Base-by-base conservation (phyloP, 768 basidiomycete genomes). In the Pisolithus marmoratus region DNA sequence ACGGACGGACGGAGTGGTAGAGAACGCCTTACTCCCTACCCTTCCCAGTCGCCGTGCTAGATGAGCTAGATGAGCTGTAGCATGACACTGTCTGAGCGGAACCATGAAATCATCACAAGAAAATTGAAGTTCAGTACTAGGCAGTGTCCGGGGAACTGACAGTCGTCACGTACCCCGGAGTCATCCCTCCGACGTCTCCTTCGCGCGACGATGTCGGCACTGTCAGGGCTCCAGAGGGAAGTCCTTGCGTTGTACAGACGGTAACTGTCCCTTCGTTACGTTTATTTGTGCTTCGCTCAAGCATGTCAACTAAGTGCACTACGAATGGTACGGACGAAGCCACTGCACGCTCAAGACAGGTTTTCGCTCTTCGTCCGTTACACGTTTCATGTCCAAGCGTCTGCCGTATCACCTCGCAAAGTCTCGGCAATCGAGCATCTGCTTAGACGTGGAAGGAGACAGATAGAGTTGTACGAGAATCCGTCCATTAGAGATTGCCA, bases 381-480 rank as follows among this genome's bases (percentile, higher is more conserved):
- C 64, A 78, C 73, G 12, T 92, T 93, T 67, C 85, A 72, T 62
- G 72, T 72, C 6, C 84, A 85, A 59, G 84, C 86, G 5, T 60
- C 73, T 5, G 71, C 71, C 1, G 73, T 89, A 23, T 79, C 85
- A 4, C 77, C 84, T 5, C 80, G 86, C 11, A 79, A 88, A 50
- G 73, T 91, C 53, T 74, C 75, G 50, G 79, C 79, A 8, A 78
- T 92, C 36, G 90, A 93, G 58, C 84, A 90, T 63, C 72, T 90
- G 31, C 62, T 93, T n/a, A 78, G 90, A 43, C 80, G 79, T 49
- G 86, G 86, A 2, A 67, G 59, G 46, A 73, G 82, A 54, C 86
- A 89, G 57, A 59, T 91, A 37, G 86, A 88, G 60, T 74, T 76
- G 66, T 89, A 82, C 58, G 85, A 89, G 67, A 78, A 77, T 49